Evolutionary conservation across 257 asterid genomes (phyloP), one percentile per base, ranked within the genome.

Genomic region (Fraxinus americana): DNA sequence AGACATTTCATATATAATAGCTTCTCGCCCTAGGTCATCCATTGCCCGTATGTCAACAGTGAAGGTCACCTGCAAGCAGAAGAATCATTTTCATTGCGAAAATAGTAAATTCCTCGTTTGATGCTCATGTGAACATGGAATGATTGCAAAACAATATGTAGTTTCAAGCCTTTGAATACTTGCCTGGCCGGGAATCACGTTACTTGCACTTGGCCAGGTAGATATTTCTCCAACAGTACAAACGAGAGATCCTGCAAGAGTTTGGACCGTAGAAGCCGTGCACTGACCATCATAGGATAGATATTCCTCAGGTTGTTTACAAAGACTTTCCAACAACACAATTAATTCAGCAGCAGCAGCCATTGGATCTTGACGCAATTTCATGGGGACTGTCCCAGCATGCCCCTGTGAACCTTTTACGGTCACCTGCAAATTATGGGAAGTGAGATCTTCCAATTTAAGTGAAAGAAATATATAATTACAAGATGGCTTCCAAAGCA

Each of bases 121-220:
- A 52, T 59, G 12, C 16, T 30, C n/a, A 52, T 5, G 35, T 66
- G 10, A 23, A 67, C 71, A 21, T 27, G 39, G 48, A 67, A 54
- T 3, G 29, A 27, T 14, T 69, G 8, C 23, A 25, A 79, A 43
- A 66, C 30, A 27, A 25, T 7, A 63, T 34, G 35, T 57, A 63
- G 59, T 54, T 30, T 68, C 41, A 67, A 74, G 72, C 69, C 63
- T 10, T 14, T 4, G 80, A 48, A 52, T 61, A 83, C 97, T 90
- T 86, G 88, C 99, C 98, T 93, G 97, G 71, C 98, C 98, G n/a
- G 99, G 97, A 83, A 96, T 96, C 50, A 96, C 98, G 67, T 93
- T 93, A 78, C 97, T 96, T 74, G 99, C 98, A 86, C 98, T 91
- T 69, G 97, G 98, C 99, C 99, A 96, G 66, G 91, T 92, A 83